phyloP scores from a whole-genome alignment of 2,329 filamentous ascomycete species.

The Fusarium goolgardi region DNA sequence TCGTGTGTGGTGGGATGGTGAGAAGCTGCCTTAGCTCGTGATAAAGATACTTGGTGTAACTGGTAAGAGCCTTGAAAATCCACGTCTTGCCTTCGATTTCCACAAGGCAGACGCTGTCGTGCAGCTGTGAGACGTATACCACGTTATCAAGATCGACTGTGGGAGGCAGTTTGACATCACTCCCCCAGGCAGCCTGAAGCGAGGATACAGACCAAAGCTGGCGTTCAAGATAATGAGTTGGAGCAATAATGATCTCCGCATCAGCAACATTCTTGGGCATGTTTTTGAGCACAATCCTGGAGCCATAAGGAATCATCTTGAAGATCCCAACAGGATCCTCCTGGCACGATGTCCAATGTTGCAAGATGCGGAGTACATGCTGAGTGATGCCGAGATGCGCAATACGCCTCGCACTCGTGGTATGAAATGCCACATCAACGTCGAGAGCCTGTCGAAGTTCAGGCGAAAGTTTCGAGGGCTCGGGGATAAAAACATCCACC shows the following conservation, averaged over 20 bases:
- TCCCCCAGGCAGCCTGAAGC: conserved; percentile 59
- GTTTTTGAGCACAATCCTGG: conserved; percentile 65
- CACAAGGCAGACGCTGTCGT: conserved; percentile 70
- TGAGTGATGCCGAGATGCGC: conserved; percentile 62
- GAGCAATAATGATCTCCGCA: conserved; percentile 60
- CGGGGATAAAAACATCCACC: conserved; percentile 69
- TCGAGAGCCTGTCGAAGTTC: conserved; percentile 60
- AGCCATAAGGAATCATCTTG: conserved; percentile 65
- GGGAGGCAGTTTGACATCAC: conserved; percentile 56
- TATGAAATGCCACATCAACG: conserved; percentile 65
- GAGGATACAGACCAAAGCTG: conserved; percentile 60
- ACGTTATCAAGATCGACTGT: conserved; percentile 62
- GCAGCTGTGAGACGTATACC: conserved; percentile 64
- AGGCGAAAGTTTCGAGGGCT: conserved; percentile 57
- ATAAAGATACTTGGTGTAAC: conserved; percentile 69
- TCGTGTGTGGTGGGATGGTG: conserved; percentile 62
- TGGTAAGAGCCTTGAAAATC: conserved; percentile 69
- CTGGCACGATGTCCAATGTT: conserved; percentile 59
- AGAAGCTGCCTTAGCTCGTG: conserved; percentile 69
- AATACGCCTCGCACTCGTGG: conserved; percentile 61
- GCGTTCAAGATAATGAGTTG: conserved; percentile 64
- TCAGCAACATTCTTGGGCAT: conserved; percentile 61
- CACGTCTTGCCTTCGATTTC: conserved; percentile 56
- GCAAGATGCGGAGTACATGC: conserved; percentile 66
- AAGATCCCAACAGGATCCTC: conserved; percentile 54